Evolutionary conservation across 169 alveolate species (phyloP), one percentile per base, ranked within the genome.

Genomic region (Miamiensis avidus): DNA sequence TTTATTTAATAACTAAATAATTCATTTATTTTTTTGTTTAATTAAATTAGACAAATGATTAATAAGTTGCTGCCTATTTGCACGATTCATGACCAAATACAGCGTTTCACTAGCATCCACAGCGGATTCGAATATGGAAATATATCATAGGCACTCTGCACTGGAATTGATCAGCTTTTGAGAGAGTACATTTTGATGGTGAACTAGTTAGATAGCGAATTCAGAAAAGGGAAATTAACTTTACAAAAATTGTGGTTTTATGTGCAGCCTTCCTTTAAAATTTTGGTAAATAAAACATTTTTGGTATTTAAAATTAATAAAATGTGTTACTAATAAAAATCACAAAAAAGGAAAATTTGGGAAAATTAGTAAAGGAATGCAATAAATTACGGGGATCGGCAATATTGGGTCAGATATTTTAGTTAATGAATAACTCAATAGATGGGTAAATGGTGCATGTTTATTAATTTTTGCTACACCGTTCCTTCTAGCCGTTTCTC

Each of bases 231-330:
- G 31, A 91, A 92, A 73, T 65, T 95, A 69, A 93, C 95, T 75
- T 82, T 95, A 29, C 91, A 93, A 82, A 93, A 95, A 86, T 84
- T 93, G 76, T 95, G 97, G 97, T 92, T 93, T 91, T 90, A 93
- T 34, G 84, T 94, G 31, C 93, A 95, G 49, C 95, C 94, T n/a
- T 91, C 95, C 32, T 33, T 93, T 29, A 92, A 95, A 85, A 89
- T 93, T 78, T 83, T 95, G 85, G 97, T 93, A 81, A 89, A 89
- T 75, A 82, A 93, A n/a, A 49, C 4, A 49, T 49, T 11, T 11
- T 49, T 49, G 4, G 69, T 49, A 49, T 20, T 11, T 49, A 49
- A 11, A 11, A 49, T 11, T 49, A 11, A 49, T 11, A 11, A 11
- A 49, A 11, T 49, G 69, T 11, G 20, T 49, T 49, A 49, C 20